These are phyloP conservation scores for Prunus padus DNA, from an alignment of 306 rosid species.

Conservation along the genomic window DNA sequence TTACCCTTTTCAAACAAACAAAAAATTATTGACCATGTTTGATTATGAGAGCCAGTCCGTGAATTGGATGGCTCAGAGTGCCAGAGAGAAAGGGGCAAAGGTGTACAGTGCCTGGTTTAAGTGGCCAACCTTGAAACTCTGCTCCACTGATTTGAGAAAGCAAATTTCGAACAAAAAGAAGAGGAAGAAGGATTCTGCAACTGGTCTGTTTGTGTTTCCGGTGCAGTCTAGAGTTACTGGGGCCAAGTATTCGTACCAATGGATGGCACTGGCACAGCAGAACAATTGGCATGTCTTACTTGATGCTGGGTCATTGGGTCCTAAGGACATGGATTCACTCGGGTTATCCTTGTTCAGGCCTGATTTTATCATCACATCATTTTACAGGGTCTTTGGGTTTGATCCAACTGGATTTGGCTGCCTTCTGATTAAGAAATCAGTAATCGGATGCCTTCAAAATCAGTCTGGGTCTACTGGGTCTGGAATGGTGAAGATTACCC, in stretches of 20 bases:
- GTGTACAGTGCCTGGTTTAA: conserved; percentile 89
- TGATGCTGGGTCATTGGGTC: conserved; percentile 96
- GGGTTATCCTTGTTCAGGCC: conserved; percentile 94
- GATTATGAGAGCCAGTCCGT: conserved; percentile 97
- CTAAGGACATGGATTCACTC: conserved; percentile 98
- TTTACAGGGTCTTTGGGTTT: conserved; percentile 91
- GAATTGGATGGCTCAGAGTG: conserved; percentile 92
- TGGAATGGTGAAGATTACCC: conserved; percentile 95
- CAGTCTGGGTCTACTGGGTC: conserved; percentile 86
- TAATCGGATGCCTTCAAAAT: conserved; percentile 80
- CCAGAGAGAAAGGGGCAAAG: conserved; percentile 88
- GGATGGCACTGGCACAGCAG: conserved; percentile 99
- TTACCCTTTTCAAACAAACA: conserved; percentile 89
- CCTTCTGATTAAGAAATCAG: conserved; percentile 89
- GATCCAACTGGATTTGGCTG: conserved; percentile 99
- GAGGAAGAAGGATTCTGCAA: conserved; percentile 86
- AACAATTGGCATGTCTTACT: conserved; percentile 97
- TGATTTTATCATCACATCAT: conserved; percentile 88
- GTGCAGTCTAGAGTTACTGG: conserved; percentile 97
- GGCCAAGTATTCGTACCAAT: conserved; percentile 91
- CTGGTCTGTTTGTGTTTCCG: conserved; percentile 91
- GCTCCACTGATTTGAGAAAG: conserved; percentile 93
- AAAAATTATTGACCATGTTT: conserved; percentile 88
- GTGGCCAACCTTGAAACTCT: conserved; percentile 95
- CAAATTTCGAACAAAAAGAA: conserved; percentile 81